phyloP scores from a whole-genome alignment of 2,329 filamentous ascomycete genomes.

The Beauveria varroae region DNA sequence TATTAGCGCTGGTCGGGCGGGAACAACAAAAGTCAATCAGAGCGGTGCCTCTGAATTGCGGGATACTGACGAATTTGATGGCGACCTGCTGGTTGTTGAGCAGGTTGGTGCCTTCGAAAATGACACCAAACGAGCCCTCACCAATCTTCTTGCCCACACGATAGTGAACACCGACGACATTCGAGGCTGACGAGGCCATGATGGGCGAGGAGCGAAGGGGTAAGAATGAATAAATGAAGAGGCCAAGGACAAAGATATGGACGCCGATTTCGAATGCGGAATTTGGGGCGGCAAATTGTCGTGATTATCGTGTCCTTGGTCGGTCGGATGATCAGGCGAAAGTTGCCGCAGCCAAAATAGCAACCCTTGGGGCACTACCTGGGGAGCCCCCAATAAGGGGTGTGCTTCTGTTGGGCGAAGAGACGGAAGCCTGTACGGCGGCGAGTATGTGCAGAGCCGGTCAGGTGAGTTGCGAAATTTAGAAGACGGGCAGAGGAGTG shows the following conservation, averaged over 20 bases:
- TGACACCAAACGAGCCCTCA: conserved; percentile 96
- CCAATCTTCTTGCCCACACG: conserved; percentile 99
- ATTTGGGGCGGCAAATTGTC: not conserved
- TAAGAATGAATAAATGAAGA: not conserved
- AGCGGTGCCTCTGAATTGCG: not conserved
- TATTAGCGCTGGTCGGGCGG: conserved; percentile 1
- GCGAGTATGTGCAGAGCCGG: not conserved
- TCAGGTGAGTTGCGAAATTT: not conserved
- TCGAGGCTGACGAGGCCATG: conserved; percentile 87
- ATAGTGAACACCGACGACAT: conserved; percentile 98
- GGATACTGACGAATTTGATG: conserved; percentile 86
- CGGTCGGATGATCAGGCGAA: conserved; percentile 4
- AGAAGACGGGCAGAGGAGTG: not conserved
- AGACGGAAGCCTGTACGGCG: not conserved
- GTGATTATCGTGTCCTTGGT: not conserved
- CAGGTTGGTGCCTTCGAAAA: conserved; percentile 97
- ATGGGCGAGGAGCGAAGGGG: conserved; percentile 18
- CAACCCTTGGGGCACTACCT: not conserved
- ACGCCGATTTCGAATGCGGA: not conserved
- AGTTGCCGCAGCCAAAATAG: not conserved
- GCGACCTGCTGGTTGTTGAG: conserved; percentile 98
- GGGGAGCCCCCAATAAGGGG: conserved; percentile 6
- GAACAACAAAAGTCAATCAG: not conserved
- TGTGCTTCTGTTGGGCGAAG: not conserved
- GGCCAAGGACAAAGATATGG: not conserved